These are phyloP conservation scores for Stenocarpella maydis DNA, from an alignment of 2,329 filamentous ascomycete species.

Conservation along the genomic window DNA sequence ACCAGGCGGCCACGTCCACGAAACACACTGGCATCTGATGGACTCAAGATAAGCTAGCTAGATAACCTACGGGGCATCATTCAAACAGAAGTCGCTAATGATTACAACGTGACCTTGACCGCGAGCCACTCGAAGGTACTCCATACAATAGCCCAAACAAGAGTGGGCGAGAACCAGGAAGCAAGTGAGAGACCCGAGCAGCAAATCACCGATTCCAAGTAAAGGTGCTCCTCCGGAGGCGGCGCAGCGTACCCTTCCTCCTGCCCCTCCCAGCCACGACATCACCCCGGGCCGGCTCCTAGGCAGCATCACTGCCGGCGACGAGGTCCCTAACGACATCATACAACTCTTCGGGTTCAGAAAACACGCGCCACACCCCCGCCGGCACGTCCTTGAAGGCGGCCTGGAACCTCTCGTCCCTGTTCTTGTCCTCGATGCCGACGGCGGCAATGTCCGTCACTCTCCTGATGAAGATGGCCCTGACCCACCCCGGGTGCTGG, in stretches of 20 bases:
- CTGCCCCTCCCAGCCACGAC: not conserved
- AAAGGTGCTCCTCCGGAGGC: slow-evolving; percentile 8
- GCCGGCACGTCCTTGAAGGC: slow-evolving; percentile 81
- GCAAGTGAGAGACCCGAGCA: not conserved
- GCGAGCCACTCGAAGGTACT: not conserved
- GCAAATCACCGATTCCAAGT: not conserved
- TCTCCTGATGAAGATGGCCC: slow-evolving; percentile 84
- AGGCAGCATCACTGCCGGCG: not conserved
- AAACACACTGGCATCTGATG: not conserved
- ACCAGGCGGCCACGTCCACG: no score
- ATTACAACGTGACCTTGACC: not conserved
- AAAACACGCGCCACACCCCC: slow-evolving; percentile 82
- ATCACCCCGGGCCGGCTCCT: not conserved
- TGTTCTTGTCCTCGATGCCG: slow-evolving; percentile 78
- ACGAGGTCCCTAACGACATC: slow-evolving; percentile 46
- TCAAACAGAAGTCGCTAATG: not conserved
- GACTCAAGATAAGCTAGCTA: not conserved
- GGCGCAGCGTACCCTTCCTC: not conserved
- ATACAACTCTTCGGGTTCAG: slow-evolving; percentile 74
- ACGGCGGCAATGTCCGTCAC: slow-evolving; percentile 76
- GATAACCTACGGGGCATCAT: not conserved
- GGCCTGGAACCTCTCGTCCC: slow-evolving; percentile 77
- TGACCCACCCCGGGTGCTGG: slow-evolving; percentile 77
- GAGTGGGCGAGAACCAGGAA: not conserved
- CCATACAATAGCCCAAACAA: no score